Percentiles rank a stretch among this genome's conserved stretches.
phyloP scores from a whole-genome alignment of 108 stramenopile species.

The Chaetoceros tenuissimus region DNA sequence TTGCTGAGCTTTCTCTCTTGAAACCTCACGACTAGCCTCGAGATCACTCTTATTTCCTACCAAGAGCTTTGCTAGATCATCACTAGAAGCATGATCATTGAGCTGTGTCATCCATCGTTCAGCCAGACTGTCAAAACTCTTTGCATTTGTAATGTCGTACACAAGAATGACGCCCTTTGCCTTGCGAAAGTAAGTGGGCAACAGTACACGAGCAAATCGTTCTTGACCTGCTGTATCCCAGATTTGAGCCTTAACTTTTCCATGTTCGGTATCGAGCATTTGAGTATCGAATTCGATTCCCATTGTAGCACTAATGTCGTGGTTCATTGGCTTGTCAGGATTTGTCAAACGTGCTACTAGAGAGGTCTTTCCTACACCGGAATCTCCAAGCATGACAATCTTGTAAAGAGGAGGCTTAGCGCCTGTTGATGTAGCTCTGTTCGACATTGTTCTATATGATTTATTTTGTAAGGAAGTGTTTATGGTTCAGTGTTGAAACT shows the following conservation, averaged over 20 bases:
- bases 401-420: slow-evolving; percentile 89
- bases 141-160: slow-evolving; percentile 81
- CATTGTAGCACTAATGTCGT: slow-evolving; percentile 90
- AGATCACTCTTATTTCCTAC: slow-evolving; percentile 88
- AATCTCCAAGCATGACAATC: slow-evolving; percentile 91
- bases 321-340: slow-evolving; percentile 78
- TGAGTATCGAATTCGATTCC: slow-evolving; percentile 94
- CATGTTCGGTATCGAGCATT: slow-evolving; percentile 84
- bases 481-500: not conserved
- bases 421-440: slow-evolving; percentile 65
- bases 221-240: slow-evolving; percentile 94
- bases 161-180: slow-evolving; percentile 89
- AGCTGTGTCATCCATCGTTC: slow-evolving; percentile 85
- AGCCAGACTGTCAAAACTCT: slow-evolving; percentile 61
- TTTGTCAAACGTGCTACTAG: slow-evolving; percentile 81
- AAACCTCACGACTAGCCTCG: slow-evolving; percentile 62
- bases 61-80: slow-evolving; percentile 75
- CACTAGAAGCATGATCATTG: slow-evolving; percentile 74
- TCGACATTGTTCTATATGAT: slow-evolving; percentile 23
- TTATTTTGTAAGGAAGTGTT: not conserved
- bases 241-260: slow-evolving; percentile 90
- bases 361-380: slow-evolving; percentile 85
- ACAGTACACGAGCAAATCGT: slow-evolving; percentile 80
- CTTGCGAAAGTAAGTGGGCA: slow-evolving; percentile 88
- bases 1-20: slow-evolving; percentile 57